Evolutionary conservation across 176 grass and related monocot genomes (phyloP).

Genomic region (Tuctoria greenei): DNA sequence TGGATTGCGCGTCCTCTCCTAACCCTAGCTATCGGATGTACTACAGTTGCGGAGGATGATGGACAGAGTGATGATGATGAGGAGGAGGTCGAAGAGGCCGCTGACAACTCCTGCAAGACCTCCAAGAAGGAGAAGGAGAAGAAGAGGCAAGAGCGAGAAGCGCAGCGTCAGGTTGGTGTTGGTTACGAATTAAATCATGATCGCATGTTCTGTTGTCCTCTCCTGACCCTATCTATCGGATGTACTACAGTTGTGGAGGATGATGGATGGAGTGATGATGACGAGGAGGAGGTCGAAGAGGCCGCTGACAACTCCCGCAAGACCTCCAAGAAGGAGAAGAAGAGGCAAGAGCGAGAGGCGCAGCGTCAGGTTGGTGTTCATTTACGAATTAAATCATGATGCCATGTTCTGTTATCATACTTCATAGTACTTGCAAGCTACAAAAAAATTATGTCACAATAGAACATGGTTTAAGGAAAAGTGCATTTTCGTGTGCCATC

Average conservation of each 20-base stretch:
- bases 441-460: constrained; percentile 2
- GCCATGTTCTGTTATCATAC: not conserved
- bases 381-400: not conserved
- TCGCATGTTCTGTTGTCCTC: no score
- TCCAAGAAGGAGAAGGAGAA: no score
- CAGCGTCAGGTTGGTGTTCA: constrained; percentile 74
- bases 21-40: constrained; percentile 13
- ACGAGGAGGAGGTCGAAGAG: constrained; percentile 42
- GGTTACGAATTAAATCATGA: no score
- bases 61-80: no score
- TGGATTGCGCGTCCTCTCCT: not conserved
- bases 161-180: no score
- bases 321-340: constrained; percentile 86
- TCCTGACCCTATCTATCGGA: no score
- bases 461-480: not conserved
- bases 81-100: no score
- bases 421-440: not conserved
- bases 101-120: no score
- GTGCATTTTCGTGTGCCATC: not conserved
- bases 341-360: constrained; percentile 68
- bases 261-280: constrained; percentile 33
- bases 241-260: constrained; percentile 43
- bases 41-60: no score
- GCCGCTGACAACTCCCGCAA: constrained; percentile 45
- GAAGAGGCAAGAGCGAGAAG: no score